phyloP scores from a whole-genome alignment of 2,329 filamentous ascomycete species.

The Lachnellula arida region DNA sequence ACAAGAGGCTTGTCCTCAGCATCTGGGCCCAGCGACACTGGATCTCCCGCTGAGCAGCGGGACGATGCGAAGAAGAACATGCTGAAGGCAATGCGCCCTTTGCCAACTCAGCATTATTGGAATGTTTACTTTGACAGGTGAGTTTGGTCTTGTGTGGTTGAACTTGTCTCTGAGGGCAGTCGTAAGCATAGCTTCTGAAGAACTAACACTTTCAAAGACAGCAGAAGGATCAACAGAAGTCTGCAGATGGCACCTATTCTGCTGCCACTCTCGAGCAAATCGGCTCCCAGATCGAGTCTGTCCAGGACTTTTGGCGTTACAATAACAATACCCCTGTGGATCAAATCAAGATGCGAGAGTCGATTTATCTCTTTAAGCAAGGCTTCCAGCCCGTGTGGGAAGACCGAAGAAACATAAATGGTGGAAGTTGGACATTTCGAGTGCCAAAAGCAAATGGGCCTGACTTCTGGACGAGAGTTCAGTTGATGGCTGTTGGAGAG shows the following conservation, averaged over 20 bases:
- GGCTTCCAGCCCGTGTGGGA: constrained; percentile 77
- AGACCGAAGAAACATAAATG: constrained; percentile 78
- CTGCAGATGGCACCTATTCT: constrained; percentile 29
- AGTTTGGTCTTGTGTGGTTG: constrained; percentile 14
- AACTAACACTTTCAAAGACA: constrained; percentile 23
- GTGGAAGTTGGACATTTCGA: constrained; percentile 90
- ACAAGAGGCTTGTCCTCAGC: constrained; percentile 60
- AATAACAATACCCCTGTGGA: constrained; percentile 76
- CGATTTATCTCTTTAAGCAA: constrained; percentile 73
- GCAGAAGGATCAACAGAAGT: constrained; percentile 34
- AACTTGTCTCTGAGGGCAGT: neutral
- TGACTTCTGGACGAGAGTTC: constrained; percentile 76
- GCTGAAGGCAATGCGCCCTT: constrained; percentile 65
- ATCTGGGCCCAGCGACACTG: constrained; percentile 55
- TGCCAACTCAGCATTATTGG: constrained; percentile 78
- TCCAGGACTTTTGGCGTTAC: constrained; percentile 82
- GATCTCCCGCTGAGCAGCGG: constrained; percentile 67
- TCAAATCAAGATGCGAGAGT: constrained; percentile 71
- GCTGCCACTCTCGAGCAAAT: constrained; percentile 51
- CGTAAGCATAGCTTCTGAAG: neutral
- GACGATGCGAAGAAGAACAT: constrained; percentile 82
- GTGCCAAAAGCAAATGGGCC: constrained; percentile 70
- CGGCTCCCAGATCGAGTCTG: constrained; percentile 64
- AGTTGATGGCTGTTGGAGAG: constrained; percentile 80
- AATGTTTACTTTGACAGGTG: constrained; percentile 64